Percentiles rank a stretch among this genome's conserved stretches.
Conservation (phyloP, 257 asterid species). For the Lantana camara region DNA sequence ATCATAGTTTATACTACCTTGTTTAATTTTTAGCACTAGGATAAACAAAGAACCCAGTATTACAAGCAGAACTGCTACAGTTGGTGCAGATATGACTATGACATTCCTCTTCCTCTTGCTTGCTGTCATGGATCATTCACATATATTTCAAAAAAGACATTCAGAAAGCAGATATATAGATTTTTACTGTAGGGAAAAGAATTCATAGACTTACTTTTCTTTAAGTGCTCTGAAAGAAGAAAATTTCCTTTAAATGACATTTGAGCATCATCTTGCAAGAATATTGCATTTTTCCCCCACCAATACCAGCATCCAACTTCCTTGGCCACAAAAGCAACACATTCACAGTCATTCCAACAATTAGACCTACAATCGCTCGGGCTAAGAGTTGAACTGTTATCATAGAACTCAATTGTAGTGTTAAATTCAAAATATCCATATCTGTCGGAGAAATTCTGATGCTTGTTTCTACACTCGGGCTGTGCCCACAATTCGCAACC, state of each 20-base stretch:
- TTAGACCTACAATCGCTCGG: slow-evolving; percentile 22
- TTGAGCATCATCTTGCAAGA: background rate
- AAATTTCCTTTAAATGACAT: background rate
- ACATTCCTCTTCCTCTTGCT: background rate
- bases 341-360: too few relatives aligned
- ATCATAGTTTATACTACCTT: background rate
- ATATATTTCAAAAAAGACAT: too few relatives aligned
- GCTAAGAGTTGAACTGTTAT: slow-evolving; percentile 1
- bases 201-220: background rate
- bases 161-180: background rate
- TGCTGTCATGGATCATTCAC: too few relatives aligned
- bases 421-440: background rate
- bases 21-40: slow-evolving; percentile 1
- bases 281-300: background rate
- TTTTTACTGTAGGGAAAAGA: background rate
- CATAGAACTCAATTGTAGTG: background rate
- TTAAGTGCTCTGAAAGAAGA: background rate
- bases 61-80: background rate
- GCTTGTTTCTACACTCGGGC: slow-evolving; percentile 11
- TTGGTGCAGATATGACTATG: background rate
- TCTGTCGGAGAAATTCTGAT: background rate
- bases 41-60: background rate
- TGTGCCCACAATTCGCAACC: slow-evolving; percentile 24
- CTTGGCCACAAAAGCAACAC: too few relatives aligned
- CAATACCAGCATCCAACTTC: too few relatives aligned